These are phyloP conservation scores for Mycena sp. DNA, from an alignment of 1,284 basidiomycete genomes.

Conservation along the genomic window DNA sequence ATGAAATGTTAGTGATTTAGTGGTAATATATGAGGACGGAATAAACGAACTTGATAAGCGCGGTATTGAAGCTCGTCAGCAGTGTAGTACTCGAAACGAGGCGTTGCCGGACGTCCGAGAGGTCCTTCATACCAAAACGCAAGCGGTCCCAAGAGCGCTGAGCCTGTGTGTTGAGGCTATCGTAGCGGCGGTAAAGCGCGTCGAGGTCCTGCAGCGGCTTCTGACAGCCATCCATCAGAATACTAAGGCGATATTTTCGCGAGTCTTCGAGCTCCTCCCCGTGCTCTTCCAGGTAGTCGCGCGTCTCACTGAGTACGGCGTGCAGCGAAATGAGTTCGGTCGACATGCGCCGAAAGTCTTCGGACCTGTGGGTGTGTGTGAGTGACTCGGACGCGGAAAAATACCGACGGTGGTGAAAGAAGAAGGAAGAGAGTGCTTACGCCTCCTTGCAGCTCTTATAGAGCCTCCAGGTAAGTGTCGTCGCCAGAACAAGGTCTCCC, in stretches of 20 bases:
- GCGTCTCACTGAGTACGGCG: slow-evolving; percentile 17
- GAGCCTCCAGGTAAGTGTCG: slow-evolving; percentile 13
- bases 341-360: slow-evolving; percentile 18
- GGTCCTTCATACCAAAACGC: slow-evolving; percentile 23
- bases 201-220: slow-evolving; percentile 15
- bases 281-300: slow-evolving; percentile 19
- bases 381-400: not conserved
- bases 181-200: slow-evolving; percentile 10
- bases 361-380: slow-evolving; percentile 2
- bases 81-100: slow-evolving; percentile 13
- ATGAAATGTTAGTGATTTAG: not conserved
- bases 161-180: slow-evolving; percentile 17
- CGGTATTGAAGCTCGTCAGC: slow-evolving; percentile 16
- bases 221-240: slow-evolving; percentile 5
- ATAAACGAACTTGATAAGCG: slow-evolving; percentile 20
- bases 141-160: slow-evolving; percentile 27
- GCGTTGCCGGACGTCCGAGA: slow-evolving; percentile 17
- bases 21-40: not conserved
- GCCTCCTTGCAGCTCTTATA: slow-evolving; percentile 25
- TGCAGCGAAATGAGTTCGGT: slow-evolving; percentile 16
- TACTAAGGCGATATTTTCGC: slow-evolving; percentile 15
- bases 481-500: slow-evolving; percentile 20
- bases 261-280: slow-evolving; percentile 16
- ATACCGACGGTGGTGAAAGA: not conserved
- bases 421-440: not conserved